Evolutionary conservation across 768 basidiomycete genomes (phyloP), one percentile per base, ranked within the genome.

Genomic region (Hypholoma fasciculare): DNA sequence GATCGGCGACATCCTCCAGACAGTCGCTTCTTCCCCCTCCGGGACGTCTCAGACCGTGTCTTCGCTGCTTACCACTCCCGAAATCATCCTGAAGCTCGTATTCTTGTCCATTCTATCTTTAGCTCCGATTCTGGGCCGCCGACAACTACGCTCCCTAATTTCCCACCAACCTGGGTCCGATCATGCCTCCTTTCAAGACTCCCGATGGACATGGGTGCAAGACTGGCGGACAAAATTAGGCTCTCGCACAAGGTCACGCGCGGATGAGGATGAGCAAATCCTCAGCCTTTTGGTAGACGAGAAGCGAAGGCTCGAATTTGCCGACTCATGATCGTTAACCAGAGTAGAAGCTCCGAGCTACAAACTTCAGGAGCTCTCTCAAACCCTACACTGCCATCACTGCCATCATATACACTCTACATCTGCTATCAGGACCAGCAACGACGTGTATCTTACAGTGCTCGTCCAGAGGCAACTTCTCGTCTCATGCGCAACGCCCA

Each of bases 1-100:
- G 85, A 90, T 93, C 65, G 92, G 92, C 17, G 92, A 94, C 70
- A 91, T 94, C 40, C 82, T 94, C 7, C 92, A 94, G 71, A 90
- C 90, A 0, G 85, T 94, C 26, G 89, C 90, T 13, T 86, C 86
- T 14, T 82, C 84, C 4, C 87, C 87, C 9, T 84, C 87, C 1
- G 83, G 88, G 6, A 82, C 84, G 16, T 80, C 88, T 51, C 86
- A 92, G 70, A 89, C 89, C 13, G 82, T 98, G n/a, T 88, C 92
- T 46, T 89, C 88, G 19, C 73, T 98, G n/a, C 74, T 98, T 17
- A 78, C 89, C 40, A 91, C 92, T 11, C 95, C 94, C 2, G 81
- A 85, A 53, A 88, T 96, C 66, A 81, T 97, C 60, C 64, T 86
- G 65, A 96, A 96, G 71, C 86, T 98, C 59, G 82, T 88, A 20